Conservation (phyloP, 768 basidiomycete species). For the Phanerodontia chrysosporium region DNA sequence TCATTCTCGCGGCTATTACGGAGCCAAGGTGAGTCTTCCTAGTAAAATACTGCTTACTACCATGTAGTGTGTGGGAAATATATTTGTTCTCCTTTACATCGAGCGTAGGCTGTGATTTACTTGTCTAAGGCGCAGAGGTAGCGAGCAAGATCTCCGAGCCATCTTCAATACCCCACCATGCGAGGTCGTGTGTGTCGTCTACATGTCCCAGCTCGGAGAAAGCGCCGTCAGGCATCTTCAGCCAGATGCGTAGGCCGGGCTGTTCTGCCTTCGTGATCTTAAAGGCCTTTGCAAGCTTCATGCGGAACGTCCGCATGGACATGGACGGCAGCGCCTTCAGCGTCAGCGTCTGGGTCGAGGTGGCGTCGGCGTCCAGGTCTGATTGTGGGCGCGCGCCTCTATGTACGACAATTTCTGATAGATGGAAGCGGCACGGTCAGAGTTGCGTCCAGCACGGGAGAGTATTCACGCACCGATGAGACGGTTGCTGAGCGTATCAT, state of each 20-base stretch:
- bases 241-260: constrained; percentile 46
- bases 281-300: constrained; percentile 56
- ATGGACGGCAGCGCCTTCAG: constrained; percentile 66
- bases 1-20: neutral
- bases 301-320: constrained; percentile 57
- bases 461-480: constrained; percentile 48
- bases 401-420: constrained; percentile 7
- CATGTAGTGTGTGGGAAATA: neutral
- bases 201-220: constrained; percentile 43
- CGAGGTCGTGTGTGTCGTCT: constrained; percentile 50
- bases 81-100: neutral
- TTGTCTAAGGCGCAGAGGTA: neutral
- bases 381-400: constrained; percentile 7
- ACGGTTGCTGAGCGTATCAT: constrained; percentile 57
- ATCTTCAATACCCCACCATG: constrained; percentile 71
- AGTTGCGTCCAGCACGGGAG: neutral
- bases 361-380: neutral
- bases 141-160: constrained; percentile 32
- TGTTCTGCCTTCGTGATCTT: constrained; percentile 27
- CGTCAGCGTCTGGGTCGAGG: constrained; percentile 3
- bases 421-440: neutral
- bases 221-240: constrained; percentile 46
- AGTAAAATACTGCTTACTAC: neutral
- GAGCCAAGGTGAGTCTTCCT: neutral
- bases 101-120: neutral